Evolutionary conservation across 352 stramenopile genomes (phyloP).

Genomic region (Achlya hypogyna): DNA sequence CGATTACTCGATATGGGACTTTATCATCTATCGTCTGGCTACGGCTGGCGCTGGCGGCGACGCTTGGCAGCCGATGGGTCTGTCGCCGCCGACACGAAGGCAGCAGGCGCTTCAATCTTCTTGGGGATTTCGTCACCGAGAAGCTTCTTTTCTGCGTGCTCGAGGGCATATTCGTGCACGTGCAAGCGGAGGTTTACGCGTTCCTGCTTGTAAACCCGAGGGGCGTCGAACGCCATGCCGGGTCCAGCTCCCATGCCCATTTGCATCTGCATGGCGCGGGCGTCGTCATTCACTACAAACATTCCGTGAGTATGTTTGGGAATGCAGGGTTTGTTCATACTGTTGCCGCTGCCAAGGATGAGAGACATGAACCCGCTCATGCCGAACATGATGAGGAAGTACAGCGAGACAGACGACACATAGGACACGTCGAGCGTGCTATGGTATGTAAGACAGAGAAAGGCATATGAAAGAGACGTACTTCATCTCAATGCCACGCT

Average conservation of each 20-base stretch:
- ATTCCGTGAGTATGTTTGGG: not conserved
- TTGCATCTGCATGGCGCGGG: constrained; percentile 88
- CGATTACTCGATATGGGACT: too few species aligned
- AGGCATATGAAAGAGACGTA: constrained; percentile 23
- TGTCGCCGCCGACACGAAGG: not conserved
- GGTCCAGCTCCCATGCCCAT: constrained; percentile 83
- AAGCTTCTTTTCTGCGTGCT: constrained; percentile 76
- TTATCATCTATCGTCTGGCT: too few species aligned
- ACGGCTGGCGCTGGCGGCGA: not conserved
- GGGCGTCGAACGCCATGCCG: constrained; percentile 85
- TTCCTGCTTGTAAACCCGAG: constrained; percentile 85
- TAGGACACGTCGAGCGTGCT: constrained; percentile 96
- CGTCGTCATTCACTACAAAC: constrained; percentile 70
- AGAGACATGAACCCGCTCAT: constrained; percentile 95
- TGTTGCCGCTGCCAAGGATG: constrained; percentile 88
- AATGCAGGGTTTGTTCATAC: constrained; percentile 25
- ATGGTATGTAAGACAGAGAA: not conserved
- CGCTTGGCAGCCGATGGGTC: not conserved
- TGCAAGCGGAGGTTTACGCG: constrained; percentile 74
- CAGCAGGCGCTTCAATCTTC: constrained; percentile 28
- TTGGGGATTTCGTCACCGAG: constrained; percentile 57
- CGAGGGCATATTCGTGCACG: constrained; percentile 71
- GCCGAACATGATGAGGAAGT: constrained; percentile 99
- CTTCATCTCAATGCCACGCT: constrained; percentile 94
- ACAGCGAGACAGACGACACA: constrained; percentile 96